Base-by-base conservation (phyloP, 495 filamentous ascomycete genomes). In the Daldinia loculata region DNA sequence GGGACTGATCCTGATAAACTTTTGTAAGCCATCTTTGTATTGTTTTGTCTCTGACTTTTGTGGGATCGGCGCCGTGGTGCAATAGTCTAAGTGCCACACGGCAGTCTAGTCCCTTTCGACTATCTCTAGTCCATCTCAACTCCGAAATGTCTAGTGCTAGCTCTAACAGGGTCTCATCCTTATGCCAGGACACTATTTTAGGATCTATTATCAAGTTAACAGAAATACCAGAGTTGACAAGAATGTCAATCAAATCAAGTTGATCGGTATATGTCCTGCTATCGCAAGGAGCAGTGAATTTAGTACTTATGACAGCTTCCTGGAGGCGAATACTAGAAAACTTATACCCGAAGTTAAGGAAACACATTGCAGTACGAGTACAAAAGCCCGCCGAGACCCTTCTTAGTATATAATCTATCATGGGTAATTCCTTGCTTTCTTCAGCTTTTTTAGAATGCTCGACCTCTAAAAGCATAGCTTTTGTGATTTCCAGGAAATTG, bases 1-100 rank as follows among this genome's bases (percentile, higher is more conserved):
- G 43, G 17, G 24, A 12, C 9, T 24, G 1, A 11, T 48, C 43
- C 0, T 14, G 0, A 48, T 48, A 48, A 9, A 19, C 8, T 7
- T 0, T 4, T 4, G 4, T 2, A 48, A 48, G 8, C 43, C 43
- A 48, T 0, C 0, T 0, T 1, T 48, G 1, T 5, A 48, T 1
- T 22, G 0, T 4, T 1, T 4, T 0, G 11, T 48, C 17, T 4
- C 43, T 5, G 19, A 48, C 19, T 22, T 24, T 8, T 48, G 19
- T 24, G 2, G 17, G 15, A 34, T 55, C 61, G 9, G 67, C 67
- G 5, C 67, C 67, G 8, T 60, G 45, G 45, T 59, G 29, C 9
- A 69, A 0, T 6, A 69, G 55, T 19, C 60, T 60, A 11, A 41
- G 57, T 26, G 30, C 24, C 11, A 38, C 6, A 2, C 26, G 50